Base-by-base conservation (phyloP, 179 eudicot species). In the Carnegiea gigantea region DNA sequence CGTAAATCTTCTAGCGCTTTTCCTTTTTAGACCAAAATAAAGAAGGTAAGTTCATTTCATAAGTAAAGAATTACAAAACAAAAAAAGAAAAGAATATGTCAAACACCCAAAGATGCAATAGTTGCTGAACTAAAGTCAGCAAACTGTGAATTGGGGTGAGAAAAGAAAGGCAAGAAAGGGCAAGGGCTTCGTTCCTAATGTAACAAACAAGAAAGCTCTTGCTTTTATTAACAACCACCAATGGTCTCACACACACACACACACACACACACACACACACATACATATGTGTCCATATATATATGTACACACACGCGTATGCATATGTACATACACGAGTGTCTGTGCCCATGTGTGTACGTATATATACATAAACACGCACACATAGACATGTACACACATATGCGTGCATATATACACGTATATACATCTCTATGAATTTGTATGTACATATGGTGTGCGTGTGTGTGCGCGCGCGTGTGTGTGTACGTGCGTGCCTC, bases 1-100 rank as follows among this genome's bases (percentile, higher is more conserved):
- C 97, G 92, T 80, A 92, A 77, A 79, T 95, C 95, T 87, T 95
- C 98, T 83, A 93, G 77, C 20, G 98, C 97, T 88, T 88, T 93
- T 73, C 96, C 98, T 95, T 80, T 49, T 81, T 40, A 53, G 75
- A 33, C 62, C 81, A 68, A 40, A 40, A 83, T 30, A 71, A 33
- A 71, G 43, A 67, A 54, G 78, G 23, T 15, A 49, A 38, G 68
- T 77, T 7, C 17, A 57, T 23, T 0, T 26, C 76, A 79, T 65
- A 54, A 13, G 40, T 64, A 40, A 44, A 40, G 46, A 54, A 53
- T 40, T 54, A 53, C 36, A 67, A 15, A 23, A 33, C 59, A 60
- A 71, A 5, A 48, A 14, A 54, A 54, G 62, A 20, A 54, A 54
- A 54, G 6, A 15, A 20, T 54, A 4, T 1, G 3, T 38, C 28